Base-by-base conservation (phyloP, 108 stramenopile genomes). In the Cyclotella distinguenda region DNA sequence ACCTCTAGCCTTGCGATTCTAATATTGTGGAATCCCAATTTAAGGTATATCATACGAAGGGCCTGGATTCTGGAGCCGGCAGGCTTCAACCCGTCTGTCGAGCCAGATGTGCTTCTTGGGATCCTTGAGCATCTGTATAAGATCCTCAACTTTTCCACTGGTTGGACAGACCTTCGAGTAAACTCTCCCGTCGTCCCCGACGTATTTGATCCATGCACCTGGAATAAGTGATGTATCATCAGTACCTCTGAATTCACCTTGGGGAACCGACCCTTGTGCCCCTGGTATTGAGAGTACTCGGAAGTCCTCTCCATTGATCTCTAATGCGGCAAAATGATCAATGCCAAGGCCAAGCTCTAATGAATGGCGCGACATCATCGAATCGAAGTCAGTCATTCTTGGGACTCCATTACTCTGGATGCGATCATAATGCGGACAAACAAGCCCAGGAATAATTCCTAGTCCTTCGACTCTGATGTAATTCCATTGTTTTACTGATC, bases 301-400 rank as follows among this genome's bases (percentile, higher is more conserved):
- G 36, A 78, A 78, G 27, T 66, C 45, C 7, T 74, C 78, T 11
- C 80, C 87, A 26, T 86, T 78, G 0, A 95, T 79, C 45, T 87
- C 88, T 11, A 95, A 71, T 7, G 90, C 94, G 3, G 90, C 87
- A 50, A 61, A 71, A 51, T 95, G 82, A 77, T 95, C 94, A 45
- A 95, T 92, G 1, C 88, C 85, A 42, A 95, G 80, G 0, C 88
- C 86, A 9, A 81, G 26, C 39, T 78, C 77, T 0, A 40, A 34
- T 47, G 44, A 47, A 61, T 77, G 76, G 15, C 80, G 67, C 58
- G 72, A 28, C 51, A 92, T 53, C 86, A 92, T 88, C 16, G 44
- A 48, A 49, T 88, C 83, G 49, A 86, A 88, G 59, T 87, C 89
- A n/a, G 62, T 18, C 43, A 79, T 65, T 23, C 92, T 60, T 32